Percentiles rank a stretch among this genome's conserved stretches.
Evolutionary conservation across 225 moss, liverwort and hornwort genomes (phyloP).

Genomic region (Polytrichum formosum): DNA sequence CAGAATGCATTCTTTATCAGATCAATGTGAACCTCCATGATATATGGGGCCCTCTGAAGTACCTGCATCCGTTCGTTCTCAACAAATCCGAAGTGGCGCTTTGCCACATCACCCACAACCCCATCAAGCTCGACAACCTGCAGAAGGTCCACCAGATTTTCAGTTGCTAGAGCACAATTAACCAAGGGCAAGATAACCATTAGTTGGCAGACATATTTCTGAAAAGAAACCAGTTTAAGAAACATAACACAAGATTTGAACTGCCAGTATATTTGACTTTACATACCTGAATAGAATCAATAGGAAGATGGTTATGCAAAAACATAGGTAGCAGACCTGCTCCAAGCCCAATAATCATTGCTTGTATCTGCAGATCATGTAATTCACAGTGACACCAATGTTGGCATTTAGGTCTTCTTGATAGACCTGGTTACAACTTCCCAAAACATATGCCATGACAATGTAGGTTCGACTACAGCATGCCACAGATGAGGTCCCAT

Average conservation of each 20-base stretch:
- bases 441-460: no score
- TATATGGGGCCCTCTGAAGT: neutral
- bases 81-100: conserved; percentile 81
- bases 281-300: conserved; percentile 66
- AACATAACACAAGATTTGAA: no score
- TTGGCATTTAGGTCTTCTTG: no score
- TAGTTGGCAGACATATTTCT: no score
- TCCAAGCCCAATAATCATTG: conserved; percentile 91
- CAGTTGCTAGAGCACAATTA: neutral
- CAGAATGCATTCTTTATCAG: no score
- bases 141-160: neutral
- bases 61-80: conserved; percentile 93
- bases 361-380: conserved; percentile 46
- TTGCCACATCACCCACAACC: conserved; percentile 80
- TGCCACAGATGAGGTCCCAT: no score
- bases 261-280: neutral
- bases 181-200: neutral
- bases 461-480: no score
- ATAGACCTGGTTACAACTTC: no score
- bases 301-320: conserved; percentile 82
- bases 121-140: conserved; percentile 89
- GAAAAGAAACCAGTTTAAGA: no score
- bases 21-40: no score
- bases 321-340: conserved; percentile 96
- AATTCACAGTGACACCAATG: neutral